Percentiles rank a stretch among this genome's conserved stretches.
Conservation (phyloP, 768 basidiomycete species). For the Pleurotus citrinopileatus region DNA sequence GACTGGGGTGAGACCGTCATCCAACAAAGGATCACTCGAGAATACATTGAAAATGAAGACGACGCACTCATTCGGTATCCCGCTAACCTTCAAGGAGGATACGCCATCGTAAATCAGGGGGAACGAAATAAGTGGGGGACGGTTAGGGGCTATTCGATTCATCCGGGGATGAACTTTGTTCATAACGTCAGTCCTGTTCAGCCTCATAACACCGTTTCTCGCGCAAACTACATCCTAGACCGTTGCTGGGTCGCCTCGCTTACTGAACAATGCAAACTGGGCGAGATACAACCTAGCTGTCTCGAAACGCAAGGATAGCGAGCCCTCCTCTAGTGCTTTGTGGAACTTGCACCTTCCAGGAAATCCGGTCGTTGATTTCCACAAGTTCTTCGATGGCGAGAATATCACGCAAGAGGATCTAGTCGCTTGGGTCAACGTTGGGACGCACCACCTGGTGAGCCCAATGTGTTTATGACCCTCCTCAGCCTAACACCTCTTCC, state of each 20-base stretch:
- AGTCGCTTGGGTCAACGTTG: constrained; percentile 67
- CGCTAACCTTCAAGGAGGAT: constrained; percentile 53
- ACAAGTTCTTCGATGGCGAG: constrained; percentile 64
- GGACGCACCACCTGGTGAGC: constrained; percentile 62
- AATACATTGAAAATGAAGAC: constrained; percentile 48
- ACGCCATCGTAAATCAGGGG: constrained; percentile 53
- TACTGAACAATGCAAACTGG: constrained; percentile 63
- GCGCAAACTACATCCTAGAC: constrained; percentile 30
- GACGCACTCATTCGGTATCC: constrained; percentile 50
- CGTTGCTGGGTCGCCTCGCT: constrained; percentile 55
- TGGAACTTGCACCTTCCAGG: constrained; percentile 68
- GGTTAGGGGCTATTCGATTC: constrained; percentile 57
- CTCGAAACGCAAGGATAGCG: constrained; percentile 56
- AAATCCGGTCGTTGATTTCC: constrained; percentile 51
- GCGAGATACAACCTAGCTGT: constrained; percentile 62
- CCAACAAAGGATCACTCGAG: constrained; percentile 48
- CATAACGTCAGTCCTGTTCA: constrained; percentile 34
- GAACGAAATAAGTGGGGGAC: constrained; percentile 53
- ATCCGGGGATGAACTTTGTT: constrained; percentile 53
- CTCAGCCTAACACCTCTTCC: neutral
- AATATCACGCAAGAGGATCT: constrained; percentile 62
- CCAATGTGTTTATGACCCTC: neutral
- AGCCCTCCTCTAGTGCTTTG: constrained; percentile 52
- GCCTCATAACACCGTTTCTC: neutral
- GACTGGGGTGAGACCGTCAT: constrained; percentile 57